Evolutionary conservation across 768 basidiomycete species (phyloP).

Genomic region (Auricularia sp.): DNA sequence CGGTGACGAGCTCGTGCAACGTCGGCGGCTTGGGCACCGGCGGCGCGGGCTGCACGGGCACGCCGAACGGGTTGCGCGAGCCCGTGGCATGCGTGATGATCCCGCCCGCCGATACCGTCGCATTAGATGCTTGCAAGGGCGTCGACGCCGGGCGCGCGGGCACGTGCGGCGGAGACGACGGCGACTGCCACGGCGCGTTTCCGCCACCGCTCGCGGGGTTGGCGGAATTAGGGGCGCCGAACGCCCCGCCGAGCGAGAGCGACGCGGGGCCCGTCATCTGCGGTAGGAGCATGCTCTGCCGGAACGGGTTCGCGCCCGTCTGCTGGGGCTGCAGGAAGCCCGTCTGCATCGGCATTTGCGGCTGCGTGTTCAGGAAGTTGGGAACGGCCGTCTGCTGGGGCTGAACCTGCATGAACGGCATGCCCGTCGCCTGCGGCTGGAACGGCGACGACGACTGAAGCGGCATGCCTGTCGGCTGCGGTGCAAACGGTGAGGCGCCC

Average conservation of each 20-base stretch:
- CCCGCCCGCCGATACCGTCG: conserved; percentile 32
- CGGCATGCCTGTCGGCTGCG: conserved; percentile 25
- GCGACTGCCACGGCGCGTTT: conserved; percentile 13
- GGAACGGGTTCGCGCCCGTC: conserved; percentile 62
- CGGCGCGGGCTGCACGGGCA: conserved; percentile 46
- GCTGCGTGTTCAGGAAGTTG: conserved; percentile 31
- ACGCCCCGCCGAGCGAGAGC: conserved; percentile 22
- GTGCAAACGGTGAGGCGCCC: conserved; percentile 32
- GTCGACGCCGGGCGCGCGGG: conserved; percentile 64
- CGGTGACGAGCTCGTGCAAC: conserved; percentile 66
- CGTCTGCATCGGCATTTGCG: conserved; percentile 25
- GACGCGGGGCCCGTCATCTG: conserved; percentile 50
- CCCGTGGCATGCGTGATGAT: conserved; percentile 87
- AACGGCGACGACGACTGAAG: not conserved
- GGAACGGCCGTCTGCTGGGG: conserved; percentile 49
- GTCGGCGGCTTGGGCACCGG: conserved; percentile 72
- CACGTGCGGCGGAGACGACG: conserved; percentile 15
- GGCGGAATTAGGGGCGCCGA: conserved; percentile 9
- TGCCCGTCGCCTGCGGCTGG: conserved; percentile 1
- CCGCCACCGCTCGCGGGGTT: conserved; percentile 3
- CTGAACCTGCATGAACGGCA: conserved; percentile 17
- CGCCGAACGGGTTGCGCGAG: conserved; percentile 90
- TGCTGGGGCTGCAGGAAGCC: conserved; percentile 25
- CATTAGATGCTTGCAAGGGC: conserved; percentile 40
- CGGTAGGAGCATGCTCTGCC: conserved; percentile 63